A percentile compares a stretch with the other conserved stretches of the same genome.
Conservation (phyloP, 23 red algal genomes). For the Chondrus crispus region DNA sequence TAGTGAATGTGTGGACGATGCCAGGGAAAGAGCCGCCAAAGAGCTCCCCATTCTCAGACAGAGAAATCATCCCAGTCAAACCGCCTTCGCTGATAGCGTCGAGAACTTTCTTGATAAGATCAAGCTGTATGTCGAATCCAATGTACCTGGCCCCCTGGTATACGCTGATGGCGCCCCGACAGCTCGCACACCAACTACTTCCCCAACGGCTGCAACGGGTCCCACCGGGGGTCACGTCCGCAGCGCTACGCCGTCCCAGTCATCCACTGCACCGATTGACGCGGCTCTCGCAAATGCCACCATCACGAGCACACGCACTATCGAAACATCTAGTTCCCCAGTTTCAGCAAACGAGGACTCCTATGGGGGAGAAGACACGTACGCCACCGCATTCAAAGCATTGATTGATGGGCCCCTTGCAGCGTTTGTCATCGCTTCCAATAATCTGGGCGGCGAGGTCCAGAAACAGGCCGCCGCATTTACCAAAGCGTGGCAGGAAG, state of each 20-base stretch:
- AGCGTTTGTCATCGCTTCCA: slow-evolving; percentile 55
- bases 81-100: slow-evolving; percentile 11
- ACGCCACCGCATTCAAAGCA: slow-evolving; percentile 38
- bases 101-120: slow-evolving; percentile 7
- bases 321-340: no score
- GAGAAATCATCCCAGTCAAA: slow-evolving; percentile 18
- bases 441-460: slow-evolving; percentile 50
- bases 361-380: slow-evolving; percentile 5
- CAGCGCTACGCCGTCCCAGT: no score
- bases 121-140: not conserved
- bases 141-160: not conserved
- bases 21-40: not conserved
- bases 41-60: not conserved
- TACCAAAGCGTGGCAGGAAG: slow-evolving; percentile 38
- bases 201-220: no score
- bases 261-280: no score
- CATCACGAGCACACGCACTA: no score
- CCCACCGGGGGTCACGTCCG: no score
- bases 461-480: slow-evolving; percentile 22
- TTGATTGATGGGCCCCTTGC: slow-evolving; percentile 59
- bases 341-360: not conserved
- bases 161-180: no score
- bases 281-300: no score
- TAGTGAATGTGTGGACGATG: not conserved
- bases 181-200: no score